Conservation (phyloP, 805 yeast species). For the Nakazawaea molendinolei region DNA sequence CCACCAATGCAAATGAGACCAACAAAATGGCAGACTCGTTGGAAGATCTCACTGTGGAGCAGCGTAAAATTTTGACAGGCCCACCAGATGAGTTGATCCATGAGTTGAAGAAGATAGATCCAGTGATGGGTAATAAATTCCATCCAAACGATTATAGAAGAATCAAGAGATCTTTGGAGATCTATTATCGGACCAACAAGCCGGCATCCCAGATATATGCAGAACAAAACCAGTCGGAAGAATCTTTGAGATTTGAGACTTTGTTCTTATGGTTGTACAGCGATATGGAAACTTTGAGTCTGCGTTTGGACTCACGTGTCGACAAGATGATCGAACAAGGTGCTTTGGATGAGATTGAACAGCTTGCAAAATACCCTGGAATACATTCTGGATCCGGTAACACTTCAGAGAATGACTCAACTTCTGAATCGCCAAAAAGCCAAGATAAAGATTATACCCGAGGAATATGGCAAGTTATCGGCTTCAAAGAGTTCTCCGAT, state of each 20-base stretch:
- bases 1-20: constrained; percentile 19
- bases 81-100: constrained; percentile 43
- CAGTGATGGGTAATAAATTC: constrained; percentile 67
- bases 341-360: constrained; percentile 60
- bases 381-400: too few relatives aligned
- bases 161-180: constrained; percentile 73
- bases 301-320: constrained; percentile 70
- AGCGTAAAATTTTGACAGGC: constrained; percentile 43
- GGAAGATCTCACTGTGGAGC: constrained; percentile 20
- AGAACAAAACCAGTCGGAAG: constrained; percentile 42
- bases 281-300: constrained; percentile 46
- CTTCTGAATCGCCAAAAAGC: too few relatives aligned
- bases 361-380: too few relatives aligned
- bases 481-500: constrained; percentile 84
- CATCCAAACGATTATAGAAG: constrained; percentile 89
- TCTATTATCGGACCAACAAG: constrained; percentile 59
- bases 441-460: constrained; percentile 51
- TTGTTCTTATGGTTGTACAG: constrained; percentile 81
- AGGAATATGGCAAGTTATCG: constrained; percentile 94
- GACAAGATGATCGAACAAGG: constrained; percentile 76
- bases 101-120: constrained; percentile 51
- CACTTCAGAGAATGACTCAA: too few relatives aligned
- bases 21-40: constrained; percentile 1
- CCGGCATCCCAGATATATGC: constrained; percentile 67
- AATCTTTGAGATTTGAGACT: constrained; percentile 49